These are phyloP conservation scores for Colletotrichum eremochloae DNA, from an alignment of 2,329 filamentous ascomycete species.

Conservation along the genomic window DNA sequence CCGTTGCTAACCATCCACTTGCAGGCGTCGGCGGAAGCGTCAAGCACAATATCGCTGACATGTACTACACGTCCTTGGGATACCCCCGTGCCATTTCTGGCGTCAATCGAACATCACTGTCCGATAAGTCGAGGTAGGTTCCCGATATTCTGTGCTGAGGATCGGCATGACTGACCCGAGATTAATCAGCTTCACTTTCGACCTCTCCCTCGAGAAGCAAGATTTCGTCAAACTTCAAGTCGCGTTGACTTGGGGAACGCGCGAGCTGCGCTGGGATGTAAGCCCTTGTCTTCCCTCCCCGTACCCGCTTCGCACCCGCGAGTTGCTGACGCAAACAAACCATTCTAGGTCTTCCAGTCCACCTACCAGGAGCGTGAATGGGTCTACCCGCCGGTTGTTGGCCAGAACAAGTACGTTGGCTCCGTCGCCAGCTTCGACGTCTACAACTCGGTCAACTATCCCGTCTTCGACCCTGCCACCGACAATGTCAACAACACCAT, in stretches of 20 bases:
- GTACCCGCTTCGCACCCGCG: no score
- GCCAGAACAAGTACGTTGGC: conserved; percentile 57
- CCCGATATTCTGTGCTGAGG: no score
- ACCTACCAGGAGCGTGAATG: conserved; percentile 56
- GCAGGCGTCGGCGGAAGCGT: conserved; percentile 35
- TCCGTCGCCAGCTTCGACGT: conserved; percentile 52
- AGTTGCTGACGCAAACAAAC: not conserved
- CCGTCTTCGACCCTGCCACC: conserved; percentile 49
- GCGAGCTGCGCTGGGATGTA: conserved; percentile 48
- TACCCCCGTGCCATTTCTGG: conserved; percentile 33
- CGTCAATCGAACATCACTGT: conserved; percentile 23
- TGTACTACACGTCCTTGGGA: conserved; percentile 28
- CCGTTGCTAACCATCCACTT: not conserved
- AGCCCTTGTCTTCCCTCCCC: not conserved
- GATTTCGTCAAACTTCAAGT: conserved; percentile 47
- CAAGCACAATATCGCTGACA: conserved; percentile 32
- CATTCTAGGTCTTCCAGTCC: conserved; percentile 52
- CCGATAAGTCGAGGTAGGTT: conserved; percentile 28
- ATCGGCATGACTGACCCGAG: not conserved
- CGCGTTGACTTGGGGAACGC: conserved; percentile 45
- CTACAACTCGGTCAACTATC: conserved; percentile 34
- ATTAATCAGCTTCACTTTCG: conserved; percentile 42
- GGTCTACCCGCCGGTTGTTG: conserved; percentile 57
- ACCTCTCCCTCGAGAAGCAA: conserved; percentile 44
- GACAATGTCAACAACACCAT: conserved; percentile 55